Percentiles rank a stretch among this genome's conserved stretches.
Evolutionary conservation across 2,329 filamentous ascomycete species (phyloP).

Genomic region (Aspergillus floridensis): DNA sequence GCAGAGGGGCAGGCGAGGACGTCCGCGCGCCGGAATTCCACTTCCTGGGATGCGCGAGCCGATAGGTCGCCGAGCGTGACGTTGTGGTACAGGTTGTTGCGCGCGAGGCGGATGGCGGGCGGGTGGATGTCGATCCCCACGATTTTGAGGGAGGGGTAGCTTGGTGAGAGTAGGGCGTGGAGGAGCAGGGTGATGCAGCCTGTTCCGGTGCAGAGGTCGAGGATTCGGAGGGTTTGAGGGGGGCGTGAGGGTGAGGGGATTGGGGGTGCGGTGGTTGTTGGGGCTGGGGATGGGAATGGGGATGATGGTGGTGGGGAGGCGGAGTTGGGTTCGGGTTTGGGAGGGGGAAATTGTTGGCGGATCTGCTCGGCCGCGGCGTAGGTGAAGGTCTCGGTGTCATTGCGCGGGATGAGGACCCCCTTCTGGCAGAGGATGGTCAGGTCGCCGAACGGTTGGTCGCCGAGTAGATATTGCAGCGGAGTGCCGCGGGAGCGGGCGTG

Average conservation of each 20-base stretch:
- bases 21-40: background rate
- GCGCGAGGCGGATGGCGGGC: background rate
- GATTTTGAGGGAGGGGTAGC: background rate
- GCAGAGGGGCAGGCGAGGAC: background rate
- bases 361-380: background rate
- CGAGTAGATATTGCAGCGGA: conserved; percentile 86
- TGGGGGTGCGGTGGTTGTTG: background rate
- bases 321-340: too few relatives aligned
- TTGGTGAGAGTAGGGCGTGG: background rate
- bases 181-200: background rate
- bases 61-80: background rate
- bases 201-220: background rate
- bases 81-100: background rate
- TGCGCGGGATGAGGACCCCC: conserved; percentile 75
- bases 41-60: background rate
- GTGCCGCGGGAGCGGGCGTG: conserved; percentile 56
- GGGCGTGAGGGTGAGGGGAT: background rate
- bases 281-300: background rate
- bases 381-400: background rate
- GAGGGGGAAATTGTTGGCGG: background rate
- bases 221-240: background rate
- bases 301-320: background rate
- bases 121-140: background rate
- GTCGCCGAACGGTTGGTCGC: conserved; percentile 81
- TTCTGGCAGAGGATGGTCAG: conserved; percentile 73